Evolutionary conservation across 176 grass and related monocot genomes (phyloP).

Genomic region (Ananas comosus): DNA sequence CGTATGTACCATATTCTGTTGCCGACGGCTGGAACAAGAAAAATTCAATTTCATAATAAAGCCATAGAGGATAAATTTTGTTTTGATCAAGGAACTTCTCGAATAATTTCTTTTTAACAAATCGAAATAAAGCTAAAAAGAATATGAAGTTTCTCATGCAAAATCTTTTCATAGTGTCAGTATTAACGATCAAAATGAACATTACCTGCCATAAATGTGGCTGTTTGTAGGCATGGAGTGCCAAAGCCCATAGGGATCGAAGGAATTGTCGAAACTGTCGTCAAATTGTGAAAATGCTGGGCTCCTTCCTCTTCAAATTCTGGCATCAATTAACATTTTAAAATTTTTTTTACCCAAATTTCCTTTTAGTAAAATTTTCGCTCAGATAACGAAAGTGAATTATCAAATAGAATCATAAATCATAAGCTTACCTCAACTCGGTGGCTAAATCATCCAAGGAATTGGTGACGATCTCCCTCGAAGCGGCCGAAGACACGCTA

Average conservation of each 20-base stretch:
- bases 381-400: background rate
- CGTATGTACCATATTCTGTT: constrained; percentile 74
- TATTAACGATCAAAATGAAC: background rate
- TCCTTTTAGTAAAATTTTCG: background rate
- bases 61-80: constrained; percentile 20
- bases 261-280: constrained; percentile 74
- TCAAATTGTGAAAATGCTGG: constrained; percentile 65
- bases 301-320: constrained; percentile 49
- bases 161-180: too few relatives aligned
- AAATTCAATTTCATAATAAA: background rate
- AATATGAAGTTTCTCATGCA: background rate
- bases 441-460: constrained; percentile 8
- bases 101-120: background rate
- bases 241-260: constrained; percentile 69
- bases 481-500: background rate
- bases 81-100: background rate
- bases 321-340: constrained; percentile 11
- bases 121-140: background rate
- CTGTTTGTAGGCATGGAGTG: constrained; percentile 90
- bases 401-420: background rate
- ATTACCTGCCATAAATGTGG: constrained; percentile 91
- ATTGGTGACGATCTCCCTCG: constrained; percentile 6
- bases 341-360: background rate
- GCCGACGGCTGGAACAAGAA: constrained; percentile 54
- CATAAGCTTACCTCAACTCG: constrained; percentile 6